A percentile compares a stretch with the other conserved stretches of the same genome.
These are phyloP conservation scores for Phytophthora pini DNA, from an alignment of 352 stramenopile genomes.

Conservation along the genomic window DNA sequence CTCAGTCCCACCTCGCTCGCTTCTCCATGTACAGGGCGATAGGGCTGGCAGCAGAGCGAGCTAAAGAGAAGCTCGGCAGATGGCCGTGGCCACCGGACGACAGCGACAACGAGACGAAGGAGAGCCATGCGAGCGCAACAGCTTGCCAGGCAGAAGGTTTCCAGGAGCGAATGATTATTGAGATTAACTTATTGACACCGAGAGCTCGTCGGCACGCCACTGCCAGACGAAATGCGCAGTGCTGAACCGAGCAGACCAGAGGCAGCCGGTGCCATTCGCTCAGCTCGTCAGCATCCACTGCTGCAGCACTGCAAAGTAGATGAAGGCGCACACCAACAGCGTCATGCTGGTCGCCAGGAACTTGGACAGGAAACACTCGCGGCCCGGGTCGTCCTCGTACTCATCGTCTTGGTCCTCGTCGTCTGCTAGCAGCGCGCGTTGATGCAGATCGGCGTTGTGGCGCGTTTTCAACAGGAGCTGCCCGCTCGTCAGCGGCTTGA, in stretches of 20 bases:
- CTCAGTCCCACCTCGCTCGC: conserved; percentile 22
- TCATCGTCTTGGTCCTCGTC: conserved; percentile 17
- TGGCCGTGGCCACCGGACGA: conserved; percentile 10
- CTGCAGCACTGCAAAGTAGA: conserved; percentile 52
- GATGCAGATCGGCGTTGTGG: conserved; percentile 9
- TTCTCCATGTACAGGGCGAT: conserved; percentile 12
- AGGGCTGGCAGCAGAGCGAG: conserved; percentile 10
- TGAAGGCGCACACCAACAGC: conserved; percentile 48
- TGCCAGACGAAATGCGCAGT: conserved; percentile 13
- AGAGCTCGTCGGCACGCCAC: conserved; percentile 19
- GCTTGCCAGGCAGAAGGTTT: conserved; percentile 24
- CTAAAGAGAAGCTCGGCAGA: conserved; percentile 22
- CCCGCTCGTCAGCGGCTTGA: conserved; percentile 34
- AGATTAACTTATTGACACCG: conserved; percentile 20
- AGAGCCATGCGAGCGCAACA: conserved; percentile 19
- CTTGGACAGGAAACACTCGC: conserved; percentile 59
- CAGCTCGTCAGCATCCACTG: conserved; percentile 6
- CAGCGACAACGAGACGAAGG: conserved; percentile 19
- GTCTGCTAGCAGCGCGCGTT: conserved; percentile 13
- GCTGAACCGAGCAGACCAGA: conserved; percentile 5
- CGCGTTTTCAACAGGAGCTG: conserved; percentile 31
- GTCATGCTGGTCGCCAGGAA: conserved; percentile 47
- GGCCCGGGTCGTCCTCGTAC: conserved; percentile 17
- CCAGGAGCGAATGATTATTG: conserved; percentile 19
- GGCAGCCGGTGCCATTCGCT: not conserved